Evolutionary conservation across 2,329 filamentous ascomycete species (phyloP), one percentile per base, ranked within the genome.

Genomic region (Talaromyces sp.): DNA sequence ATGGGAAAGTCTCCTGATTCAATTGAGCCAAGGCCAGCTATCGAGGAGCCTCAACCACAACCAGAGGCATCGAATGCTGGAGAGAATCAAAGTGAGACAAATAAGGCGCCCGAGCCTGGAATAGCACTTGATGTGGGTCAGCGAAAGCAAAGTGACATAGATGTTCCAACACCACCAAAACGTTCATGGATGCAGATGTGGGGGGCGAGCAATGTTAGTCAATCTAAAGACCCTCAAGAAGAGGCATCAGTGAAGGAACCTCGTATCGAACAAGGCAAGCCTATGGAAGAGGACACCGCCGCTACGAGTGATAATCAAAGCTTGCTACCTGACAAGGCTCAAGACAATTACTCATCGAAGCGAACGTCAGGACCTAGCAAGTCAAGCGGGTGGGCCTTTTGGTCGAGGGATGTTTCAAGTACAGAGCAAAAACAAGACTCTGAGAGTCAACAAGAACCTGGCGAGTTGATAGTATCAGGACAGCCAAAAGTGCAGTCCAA

Each of bases 181-280:
- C 74, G 78, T 61, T 79, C 78, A 50, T 81, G 79, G 80, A 72
- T 81, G 64, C 79, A 80, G 65, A 79, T 81, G 74, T 81, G 76
- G 79, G 75, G 75, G 65, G 75, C 75, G 50, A 68, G 71, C 13
- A 66, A 52, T 47, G 68, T 68, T 27, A 67, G 72, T 27, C 74
- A 73, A 57, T 65, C 69, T 37, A 65, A 67, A 62, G 69, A 73
- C 43, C 49, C 57, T 17, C 54, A 61, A 54, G 69, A 67, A 64
- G 62, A 47, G 15, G 66, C 61, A 57, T 63, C 54, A 63, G 69
- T 52, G 15, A 43, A 62, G 52, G 67, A 70, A 22, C 50, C 67
- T 60, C 61, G 35, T 15, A 57, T 63, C 22, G 64, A 64, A 11
- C 25, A 66, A 39, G 68, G 69, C n/a, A 67, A 67, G 11, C 31